Evolutionary conservation across 345 rosid genomes (phyloP), one percentile per base, ranked within the genome.

Genomic region (Brassica carinata): DNA sequence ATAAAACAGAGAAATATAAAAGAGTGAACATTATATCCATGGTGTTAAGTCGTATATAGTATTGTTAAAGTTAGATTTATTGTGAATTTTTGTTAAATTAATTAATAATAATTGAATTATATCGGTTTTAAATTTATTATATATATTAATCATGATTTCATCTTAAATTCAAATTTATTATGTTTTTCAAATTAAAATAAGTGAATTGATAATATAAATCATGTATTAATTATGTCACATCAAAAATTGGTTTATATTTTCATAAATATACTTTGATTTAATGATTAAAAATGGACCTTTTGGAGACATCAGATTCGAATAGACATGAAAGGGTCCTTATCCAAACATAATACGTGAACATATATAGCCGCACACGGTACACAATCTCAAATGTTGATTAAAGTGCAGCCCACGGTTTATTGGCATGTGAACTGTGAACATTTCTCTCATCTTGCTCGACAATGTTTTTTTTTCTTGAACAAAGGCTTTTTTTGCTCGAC

Each of bases 341-440:
- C 82, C 73, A 67, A 61, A 61, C 31, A 55, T 2, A 45, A 45
- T 38, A 78, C 1, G 23, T 45, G 48, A n/a, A 53, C 17, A 40
- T 27, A 13, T 15, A 7, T 0, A 30, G 13, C 27, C 71, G 75
- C 79, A 67, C 78, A 79, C 78, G 62, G 66, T 5, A 61, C 65
- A 61, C 33, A 79, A 66, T 67, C 40, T 7, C 33, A 67, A 38
- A 48, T 29, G 63, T 58, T 73, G 57, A 6, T 59, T 74, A 61
- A 51, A 48, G 71, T 59, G 34, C 48, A 80, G 79, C 76, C 83
- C 79, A 80, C 29, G 29, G 83, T 80, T 79, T 79, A 7, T 57
- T 29, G 45, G 59, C 67, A 72, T 73, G 78, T 79, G 74, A 73
- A 73, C 43, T 73, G 77, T 79, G 69, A 73, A 73, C 66, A 74